Percentiles rank a stretch among this genome's conserved stretches.
phyloP scores from a whole-genome alignment of 2,329 filamentous ascomycete species.

The Nemania bipapillata region DNA sequence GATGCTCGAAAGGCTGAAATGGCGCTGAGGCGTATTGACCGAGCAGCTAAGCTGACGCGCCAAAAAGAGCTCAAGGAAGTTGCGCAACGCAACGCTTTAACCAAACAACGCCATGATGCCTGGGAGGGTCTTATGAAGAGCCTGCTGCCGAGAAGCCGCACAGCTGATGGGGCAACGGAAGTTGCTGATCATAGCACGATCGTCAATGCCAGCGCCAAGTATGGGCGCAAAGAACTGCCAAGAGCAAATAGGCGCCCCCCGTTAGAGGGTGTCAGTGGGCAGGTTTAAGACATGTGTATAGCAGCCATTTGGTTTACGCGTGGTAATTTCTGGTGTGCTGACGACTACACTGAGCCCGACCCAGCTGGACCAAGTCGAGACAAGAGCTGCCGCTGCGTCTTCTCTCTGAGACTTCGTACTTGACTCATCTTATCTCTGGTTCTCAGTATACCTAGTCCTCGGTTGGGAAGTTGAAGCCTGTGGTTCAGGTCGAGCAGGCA shows the following conservation, averaged over 20 bases:
- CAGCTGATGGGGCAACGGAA: conserved; percentile 57
- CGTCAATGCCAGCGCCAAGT: conserved; percentile 67
- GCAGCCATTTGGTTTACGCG: not conserved
- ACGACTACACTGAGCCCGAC: not conserved
- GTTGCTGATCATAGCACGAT: conserved; percentile 73
- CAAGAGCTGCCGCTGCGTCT: not conserved
- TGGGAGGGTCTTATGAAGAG: conserved; percentile 72
- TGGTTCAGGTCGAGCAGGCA: not conserved
- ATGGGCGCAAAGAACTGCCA: conserved; percentile 65
- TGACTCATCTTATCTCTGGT: not conserved
- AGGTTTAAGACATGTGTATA: conserved; percentile 13
- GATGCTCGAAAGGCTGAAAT: conserved; percentile 71
- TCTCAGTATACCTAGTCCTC: not conserved
- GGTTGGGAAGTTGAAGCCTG: not conserved
- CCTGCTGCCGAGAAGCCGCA: conserved; percentile 57
- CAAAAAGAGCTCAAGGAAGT: conserved; percentile 71
- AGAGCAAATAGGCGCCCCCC: conserved; percentile 58
- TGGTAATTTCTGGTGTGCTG: not conserved
- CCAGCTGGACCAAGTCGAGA: not conserved
- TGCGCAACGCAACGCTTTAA: conserved; percentile 63
- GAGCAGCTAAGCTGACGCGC: conserved; percentile 71
- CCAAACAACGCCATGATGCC: conserved; percentile 66
- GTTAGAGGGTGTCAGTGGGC: conserved; percentile 23
- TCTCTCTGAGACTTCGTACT: not conserved
- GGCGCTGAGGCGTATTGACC: conserved; percentile 67